Percentiles rank a stretch among this genome's conserved stretches.
Conservation (phyloP, 441 rosid genomes). For the Gossypium davidsonii region DNA sequence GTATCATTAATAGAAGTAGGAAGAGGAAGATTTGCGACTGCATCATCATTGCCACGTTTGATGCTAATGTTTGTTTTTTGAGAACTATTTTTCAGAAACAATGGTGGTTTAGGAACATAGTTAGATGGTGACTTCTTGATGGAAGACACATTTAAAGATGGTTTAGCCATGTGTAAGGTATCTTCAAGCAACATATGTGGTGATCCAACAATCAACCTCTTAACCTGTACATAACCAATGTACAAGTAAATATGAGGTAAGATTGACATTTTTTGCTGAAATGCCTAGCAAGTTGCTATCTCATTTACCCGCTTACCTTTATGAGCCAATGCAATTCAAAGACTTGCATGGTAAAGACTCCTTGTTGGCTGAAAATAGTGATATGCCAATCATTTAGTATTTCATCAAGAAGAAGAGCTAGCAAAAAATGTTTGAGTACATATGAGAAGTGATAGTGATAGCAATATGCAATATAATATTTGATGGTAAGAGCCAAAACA, state of each 20-base stretch:
- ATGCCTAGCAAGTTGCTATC: neutral
- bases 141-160: slow-evolving; percentile 6
- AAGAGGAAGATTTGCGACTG: slow-evolving; percentile 39
- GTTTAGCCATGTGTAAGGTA: slow-evolving; percentile 23
- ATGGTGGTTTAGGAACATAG: slow-evolving; percentile 11
- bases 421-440: neutral
- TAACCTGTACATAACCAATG: slow-evolving; percentile 35
- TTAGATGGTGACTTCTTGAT: too few relatives aligned
- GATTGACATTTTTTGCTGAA: neutral
- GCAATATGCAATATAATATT: too few relatives aligned
- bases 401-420: neutral
- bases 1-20: slow-evolving; percentile 28
- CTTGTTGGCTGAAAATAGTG: slow-evolving; percentile 43
- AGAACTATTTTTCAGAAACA: slow-evolving; percentile 22
- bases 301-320: slow-evolving; percentile 33
- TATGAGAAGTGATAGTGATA: neutral
- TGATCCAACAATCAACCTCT: slow-evolving; percentile 43
- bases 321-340: slow-evolving; percentile 58
- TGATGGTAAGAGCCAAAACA: too few relatives aligned
- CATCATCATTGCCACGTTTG: slow-evolving; percentile 35
- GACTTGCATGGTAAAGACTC: slow-evolving; percentile 47
- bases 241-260: neutral
- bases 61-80: slow-evolving; percentile 21
- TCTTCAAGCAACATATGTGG: slow-evolving; percentile 40
- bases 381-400: neutral